A percentile compares a stretch with the other conserved stretches of the same genome.
phyloP scores from a whole-genome alignment of 306 rosid species.

The Malus orientalis region DNA sequence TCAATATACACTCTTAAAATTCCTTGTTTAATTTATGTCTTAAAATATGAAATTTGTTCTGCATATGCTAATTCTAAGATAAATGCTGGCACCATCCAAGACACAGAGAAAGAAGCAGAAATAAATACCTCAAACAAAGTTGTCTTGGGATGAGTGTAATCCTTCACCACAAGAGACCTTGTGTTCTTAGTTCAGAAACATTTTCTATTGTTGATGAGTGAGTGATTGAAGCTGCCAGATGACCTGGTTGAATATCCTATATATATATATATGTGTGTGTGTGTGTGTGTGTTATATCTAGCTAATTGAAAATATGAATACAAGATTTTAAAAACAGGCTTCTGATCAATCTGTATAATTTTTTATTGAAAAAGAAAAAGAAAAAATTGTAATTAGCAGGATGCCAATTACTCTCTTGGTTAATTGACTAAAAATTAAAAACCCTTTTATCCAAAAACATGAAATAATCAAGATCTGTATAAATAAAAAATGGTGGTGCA shows the following conservation, averaged over 20 bases:
- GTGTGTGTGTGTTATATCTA: not conserved
- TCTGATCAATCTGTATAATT: not conserved
- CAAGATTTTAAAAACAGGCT: not conserved
- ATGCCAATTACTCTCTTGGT: not conserved
- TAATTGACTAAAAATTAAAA: not conserved
- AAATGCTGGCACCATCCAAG: not conserved
- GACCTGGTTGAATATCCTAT: constrained; percentile 55
- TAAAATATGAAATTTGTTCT: not conserved
- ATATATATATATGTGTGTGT: not conserved
- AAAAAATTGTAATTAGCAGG: not conserved
- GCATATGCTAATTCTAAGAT: not conserved
- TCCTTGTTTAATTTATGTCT: not conserved
- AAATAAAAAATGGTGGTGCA: not conserved
- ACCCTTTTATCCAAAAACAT: not conserved
- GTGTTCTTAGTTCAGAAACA: not conserved
- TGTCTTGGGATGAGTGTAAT: not conserved
- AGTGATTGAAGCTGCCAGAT: constrained; percentile 97
- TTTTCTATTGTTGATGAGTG: constrained; percentile 52
- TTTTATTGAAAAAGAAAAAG: not conserved
- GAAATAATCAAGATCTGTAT: constrained; percentile 5
- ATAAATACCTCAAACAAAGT: constrained; percentile 7
- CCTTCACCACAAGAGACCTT: not conserved
- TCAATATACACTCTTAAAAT: not conserved
- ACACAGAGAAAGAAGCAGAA: not conserved
- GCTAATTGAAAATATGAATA: not conserved